Evolutionary conservation across 352 stramenopile genomes (phyloP).

Genomic region (Pythium angustatum): DNA sequence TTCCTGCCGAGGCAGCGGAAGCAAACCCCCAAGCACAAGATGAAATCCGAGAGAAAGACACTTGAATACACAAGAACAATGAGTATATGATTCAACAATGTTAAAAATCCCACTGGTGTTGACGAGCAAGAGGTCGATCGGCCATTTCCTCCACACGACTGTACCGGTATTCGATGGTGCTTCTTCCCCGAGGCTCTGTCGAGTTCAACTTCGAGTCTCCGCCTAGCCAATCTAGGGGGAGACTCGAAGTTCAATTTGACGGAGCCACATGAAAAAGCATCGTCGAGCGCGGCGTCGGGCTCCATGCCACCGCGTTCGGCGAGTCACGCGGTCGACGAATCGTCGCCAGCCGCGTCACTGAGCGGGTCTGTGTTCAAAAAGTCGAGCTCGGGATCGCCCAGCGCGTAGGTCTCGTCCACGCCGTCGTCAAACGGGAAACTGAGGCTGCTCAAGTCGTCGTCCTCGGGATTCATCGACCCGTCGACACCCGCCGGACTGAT

Average conservation of each 20-base stretch:
- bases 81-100: no score
- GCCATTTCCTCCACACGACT: no score
- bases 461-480: neutral
- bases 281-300: neutral
- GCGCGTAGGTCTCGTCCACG: neutral
- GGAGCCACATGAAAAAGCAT: neutral
- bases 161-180: neutral
- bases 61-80: no score
- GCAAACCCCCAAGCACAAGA: no score
- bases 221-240: conserved; percentile 8
- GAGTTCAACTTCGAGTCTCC: conserved; percentile 2
- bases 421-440: neutral
- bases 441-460: neutral
- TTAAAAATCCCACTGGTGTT: no score
- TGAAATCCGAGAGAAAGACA: neutral
- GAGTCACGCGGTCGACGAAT: conserved; percentile 1
- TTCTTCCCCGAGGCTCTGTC: neutral
- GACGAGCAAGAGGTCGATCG: no score
- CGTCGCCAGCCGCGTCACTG: neutral
- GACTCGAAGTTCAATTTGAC: conserved; percentile 9
- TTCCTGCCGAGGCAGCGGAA: no score
- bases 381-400: neutral
- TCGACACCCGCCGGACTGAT: conserved; percentile 4
- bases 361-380: neutral
- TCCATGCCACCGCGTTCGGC: neutral